Base-by-base conservation (phyloP, 305 asterid species). In the Rubia occidens region DNA sequence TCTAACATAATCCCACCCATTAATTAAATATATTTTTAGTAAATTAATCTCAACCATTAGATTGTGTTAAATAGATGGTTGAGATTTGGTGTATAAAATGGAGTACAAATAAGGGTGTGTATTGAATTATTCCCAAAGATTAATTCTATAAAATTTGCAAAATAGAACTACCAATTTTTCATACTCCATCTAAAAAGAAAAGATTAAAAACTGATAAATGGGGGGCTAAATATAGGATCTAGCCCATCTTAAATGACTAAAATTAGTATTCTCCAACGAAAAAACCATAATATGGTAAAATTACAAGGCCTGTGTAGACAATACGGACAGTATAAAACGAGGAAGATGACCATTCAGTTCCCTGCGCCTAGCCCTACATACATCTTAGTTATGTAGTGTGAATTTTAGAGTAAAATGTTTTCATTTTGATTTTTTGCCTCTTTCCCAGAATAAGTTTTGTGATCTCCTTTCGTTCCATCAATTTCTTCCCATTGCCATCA, bases 301-400 rank as follows among this genome's bases (percentile, higher is more conserved):
- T 37, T 49, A 0, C 49, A 26, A 59, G 40, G 47, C 5, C 39
- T 75, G 61, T 21, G 42, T 15, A 24, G 6, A 17, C n/a, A 55
- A 68, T 18, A 42, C 18, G 43, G 35, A 37, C 66, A 9, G 15
- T 77, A 69, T 77, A 69, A 54, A 77, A 32, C 10, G 32, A n/a
- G 20, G 37, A 26, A 44, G 1, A 45, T 51, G 21, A 15, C 44
- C 37, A 66, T 5, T 0, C 35, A 5, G 72, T 71, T 76, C 55
- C 67, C 74, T 88, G 86, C 91, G 85, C 89, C 85, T 77, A 80
- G 89, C 95, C 95, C 91, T 86, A 81, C 82, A 84, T 86, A 81
- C 79, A 80, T 73, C 60, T 80, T 40, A 77, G 82, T 74, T 78
- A 74, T 74, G 70, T 73, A 72, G 77, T 77, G 69, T 64, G 66